Evolutionary conservation across 345 rosid genomes (phyloP).

Genomic region (Salix viminalis): DNA sequence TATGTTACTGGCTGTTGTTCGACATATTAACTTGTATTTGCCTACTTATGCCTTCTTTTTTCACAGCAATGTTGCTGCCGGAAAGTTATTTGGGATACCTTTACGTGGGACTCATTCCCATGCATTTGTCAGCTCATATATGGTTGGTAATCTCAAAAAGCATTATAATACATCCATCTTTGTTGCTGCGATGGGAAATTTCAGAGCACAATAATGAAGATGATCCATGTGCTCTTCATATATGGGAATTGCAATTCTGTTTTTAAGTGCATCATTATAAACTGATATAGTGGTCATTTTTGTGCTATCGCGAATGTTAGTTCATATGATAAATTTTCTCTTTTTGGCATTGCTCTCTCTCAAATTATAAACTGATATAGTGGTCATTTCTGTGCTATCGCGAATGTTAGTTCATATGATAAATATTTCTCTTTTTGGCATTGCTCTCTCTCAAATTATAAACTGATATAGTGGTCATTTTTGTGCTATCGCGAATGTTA

Average conservation of each 20-base stretch:
- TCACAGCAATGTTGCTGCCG: constrained; percentile 92
- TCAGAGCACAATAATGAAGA: background rate
- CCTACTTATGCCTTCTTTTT: background rate
- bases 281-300: background rate
- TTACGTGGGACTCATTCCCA: constrained; percentile 97
- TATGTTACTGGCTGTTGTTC: background rate
- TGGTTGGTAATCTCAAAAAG: constrained; percentile 46
- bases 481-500: background rate
- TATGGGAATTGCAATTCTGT: background rate
- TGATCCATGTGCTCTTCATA: background rate
- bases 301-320: background rate
- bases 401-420: background rate
- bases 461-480: background rate
- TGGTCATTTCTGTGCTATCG: background rate
- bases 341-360: background rate
- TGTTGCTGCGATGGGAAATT: background rate
- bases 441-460: background rate
- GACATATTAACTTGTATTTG: constrained; percentile 9
- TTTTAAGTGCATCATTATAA: background rate
- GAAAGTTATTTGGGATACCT: constrained; percentile 84
- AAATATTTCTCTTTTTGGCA: background rate
- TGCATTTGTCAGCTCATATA: constrained; percentile 97
- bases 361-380: background rate
- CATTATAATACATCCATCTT: background rate
- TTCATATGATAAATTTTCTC: background rate